Conservation (phyloP, 768 basidiomycete species). For the Boletales sp. region DNA sequence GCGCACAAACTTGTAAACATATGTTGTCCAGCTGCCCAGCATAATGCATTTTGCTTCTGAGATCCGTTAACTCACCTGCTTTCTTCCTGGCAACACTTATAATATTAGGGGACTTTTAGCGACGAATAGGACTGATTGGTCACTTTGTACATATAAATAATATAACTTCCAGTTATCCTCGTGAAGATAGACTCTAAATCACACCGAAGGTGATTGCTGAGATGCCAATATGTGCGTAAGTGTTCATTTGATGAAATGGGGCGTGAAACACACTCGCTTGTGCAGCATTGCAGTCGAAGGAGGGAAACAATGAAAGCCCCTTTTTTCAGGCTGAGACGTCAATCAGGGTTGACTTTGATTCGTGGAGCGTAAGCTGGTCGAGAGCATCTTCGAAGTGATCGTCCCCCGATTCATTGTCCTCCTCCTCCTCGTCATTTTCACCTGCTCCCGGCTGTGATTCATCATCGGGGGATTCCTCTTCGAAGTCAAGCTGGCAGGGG, state of each 20-base stretch:
- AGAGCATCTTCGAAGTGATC: slow-evolving; percentile 63
- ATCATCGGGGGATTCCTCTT: slow-evolving; percentile 67
- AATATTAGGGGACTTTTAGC: background rate
- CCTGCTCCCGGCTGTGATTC: slow-evolving; percentile 21
- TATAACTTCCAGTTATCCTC: too few species aligned
- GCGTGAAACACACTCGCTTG: too few species aligned
- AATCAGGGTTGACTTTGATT: slow-evolving; percentile 7
- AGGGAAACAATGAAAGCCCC: background rate
- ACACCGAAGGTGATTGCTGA: too few species aligned
- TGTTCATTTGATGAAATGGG: too few species aligned
- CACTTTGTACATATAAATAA: background rate
- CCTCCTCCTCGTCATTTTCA: slow-evolving; percentile 32
- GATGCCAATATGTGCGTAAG: background rate
- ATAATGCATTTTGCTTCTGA: too few species aligned
- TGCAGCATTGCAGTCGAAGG: background rate
- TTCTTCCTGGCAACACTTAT: too few species aligned
- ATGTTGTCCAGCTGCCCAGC: too few species aligned
- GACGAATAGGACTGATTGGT: background rate
- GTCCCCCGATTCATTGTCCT: slow-evolving; percentile 36
- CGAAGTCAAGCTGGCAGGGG: slow-evolving; percentile 67
- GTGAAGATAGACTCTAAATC: too few species aligned
- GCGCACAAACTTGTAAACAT: too few species aligned
- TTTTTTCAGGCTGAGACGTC: slow-evolving; percentile 15
- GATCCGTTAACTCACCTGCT: too few species aligned
- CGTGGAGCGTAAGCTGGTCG: slow-evolving; percentile 47